Base-by-base conservation (phyloP, 768 basidiomycete genomes). In the Boletus speciosus region DNA sequence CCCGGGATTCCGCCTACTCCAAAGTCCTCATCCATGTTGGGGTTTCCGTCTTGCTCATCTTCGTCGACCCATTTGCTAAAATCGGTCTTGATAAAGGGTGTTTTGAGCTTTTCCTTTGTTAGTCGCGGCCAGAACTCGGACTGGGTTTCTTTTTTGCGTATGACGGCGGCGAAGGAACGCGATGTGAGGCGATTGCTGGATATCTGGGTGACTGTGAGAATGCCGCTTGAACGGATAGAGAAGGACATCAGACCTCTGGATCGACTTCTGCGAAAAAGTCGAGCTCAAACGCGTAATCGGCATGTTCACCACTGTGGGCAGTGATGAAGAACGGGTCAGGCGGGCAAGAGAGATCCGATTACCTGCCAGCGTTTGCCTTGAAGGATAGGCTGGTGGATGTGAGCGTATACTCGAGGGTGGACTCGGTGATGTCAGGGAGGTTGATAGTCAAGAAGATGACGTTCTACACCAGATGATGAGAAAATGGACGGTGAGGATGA, bases 51-150 rank as follows among this genome's bases (percentile, higher is more conserved):
- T 74, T 98, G 96, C 69, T 98, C 95, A 67, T 98, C 96, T 75
- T 98, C 95, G 66, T 98, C 95, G 39, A 89, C 88, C 94, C 94
- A 98, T 76, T 90, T 96, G 60, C 78, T 78, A 70, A 98, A 98
- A 72, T 98, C 92, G 42, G 93, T 97, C 81, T 97, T 98, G 72
- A 98, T 75, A 74, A 83, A 95, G 53, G 84, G 76, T 47, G 79
- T 83, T 73, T 81, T 90, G 56, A 81, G 66, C 72, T 93, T 95
- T 56, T 90, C 89, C 72, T 96, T 93, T 44, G 90, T 93, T 48
- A 98, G 77, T 54, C 95, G 82, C 25, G 92, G 90, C 96, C 96
- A 98, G 73, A 81, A 98, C 61, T 93, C 96, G 14, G 74, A 68
- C 66, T 85, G 73, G 31, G 69, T 64, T 52, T 85, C 84, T 71